phyloP scores from a whole-genome alignment of 371 early-diverging fungal genomes.

The Mortierella sp. region DNA sequence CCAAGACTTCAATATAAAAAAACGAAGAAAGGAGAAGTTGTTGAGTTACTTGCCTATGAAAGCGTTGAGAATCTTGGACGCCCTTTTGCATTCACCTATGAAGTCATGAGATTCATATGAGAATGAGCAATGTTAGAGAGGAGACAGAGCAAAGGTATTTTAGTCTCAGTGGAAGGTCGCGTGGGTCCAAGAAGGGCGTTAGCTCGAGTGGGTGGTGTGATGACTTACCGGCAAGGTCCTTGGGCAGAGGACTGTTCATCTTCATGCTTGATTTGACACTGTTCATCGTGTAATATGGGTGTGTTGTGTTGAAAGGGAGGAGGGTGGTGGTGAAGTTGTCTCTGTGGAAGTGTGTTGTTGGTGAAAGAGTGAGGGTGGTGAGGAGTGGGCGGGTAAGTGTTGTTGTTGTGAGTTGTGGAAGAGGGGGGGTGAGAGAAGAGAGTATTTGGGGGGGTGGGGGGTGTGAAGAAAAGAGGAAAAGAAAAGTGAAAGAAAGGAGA shows the following conservation, averaged over 20 bases:
- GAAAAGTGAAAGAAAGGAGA: neutral
- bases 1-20: neutral
- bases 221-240: slow-evolving; percentile 66
- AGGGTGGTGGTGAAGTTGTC: neutral
- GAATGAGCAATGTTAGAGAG: neutral
- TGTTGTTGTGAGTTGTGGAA: neutral
- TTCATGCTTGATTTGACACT: slow-evolving; percentile 39
- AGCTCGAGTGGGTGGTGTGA: neutral
- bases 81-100: slow-evolving; percentile 80
- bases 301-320: neutral
- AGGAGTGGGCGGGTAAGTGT: neutral
- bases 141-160: neutral
- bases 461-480: slow-evolving; percentile 6
- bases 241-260: slow-evolving; percentile 76
- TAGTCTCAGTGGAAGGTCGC: neutral
- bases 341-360: neutral
- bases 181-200: slow-evolving; percentile 1
- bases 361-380: neutral
- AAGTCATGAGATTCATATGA: neutral
- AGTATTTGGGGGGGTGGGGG: neutral
- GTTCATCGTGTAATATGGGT: slow-evolving; percentile 17
- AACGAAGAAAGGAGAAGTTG: neutral
- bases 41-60: slow-evolving; percentile 69
- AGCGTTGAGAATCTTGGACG: slow-evolving; percentile 81
- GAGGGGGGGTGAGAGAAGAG: neutral